Percentiles rank a stretch among this genome's conserved stretches.
Evolutionary conservation across 768 basidiomycete genomes (phyloP).

Genomic region (Phaffia australis): DNA sequence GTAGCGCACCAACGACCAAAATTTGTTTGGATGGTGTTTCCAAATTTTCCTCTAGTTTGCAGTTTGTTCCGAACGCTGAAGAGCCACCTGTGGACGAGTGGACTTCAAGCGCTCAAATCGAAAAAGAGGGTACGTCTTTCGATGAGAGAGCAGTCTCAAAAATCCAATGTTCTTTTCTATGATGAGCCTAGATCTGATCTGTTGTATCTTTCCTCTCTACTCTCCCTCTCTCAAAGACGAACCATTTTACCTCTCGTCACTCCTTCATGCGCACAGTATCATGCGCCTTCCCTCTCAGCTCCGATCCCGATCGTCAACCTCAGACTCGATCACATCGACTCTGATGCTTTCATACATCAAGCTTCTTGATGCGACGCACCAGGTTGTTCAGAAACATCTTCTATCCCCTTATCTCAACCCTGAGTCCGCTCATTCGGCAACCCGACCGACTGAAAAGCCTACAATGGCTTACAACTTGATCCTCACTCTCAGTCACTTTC

Average conservation of each 20-base stretch:
- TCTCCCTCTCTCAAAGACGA: constrained; percentile 1
- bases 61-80: constrained; percentile 10
- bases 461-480: constrained; percentile 16
- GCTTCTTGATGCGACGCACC: constrained; percentile 22
- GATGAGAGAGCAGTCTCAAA: not conserved
- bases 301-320: constrained; percentile 5
- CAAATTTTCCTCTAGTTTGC: not conserved
- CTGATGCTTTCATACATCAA: constrained; percentile 11
- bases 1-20: not conserved
- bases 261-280: constrained; percentile 10
- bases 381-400: constrained; percentile 14
- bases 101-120: constrained; percentile 6
- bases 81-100: constrained; percentile 23
- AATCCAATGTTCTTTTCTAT: too few species aligned
- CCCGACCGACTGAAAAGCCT: not conserved
- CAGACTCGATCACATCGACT: constrained; percentile 3
- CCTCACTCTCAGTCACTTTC: constrained; percentile 8
- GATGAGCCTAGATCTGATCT: not conserved
- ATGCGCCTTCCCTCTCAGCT: constrained; percentile 13
- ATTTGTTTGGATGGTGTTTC: not conserved
- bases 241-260: constrained; percentile 10
- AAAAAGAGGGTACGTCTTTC: constrained; percentile 18
- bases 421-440: not conserved
- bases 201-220: not conserved
- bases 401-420: not conserved